Evolutionary conservation across 2,329 filamentous ascomycete genomes (phyloP), one percentile per base, ranked within the genome.

Genomic region (Pseudogymnoascus sp.): DNA sequence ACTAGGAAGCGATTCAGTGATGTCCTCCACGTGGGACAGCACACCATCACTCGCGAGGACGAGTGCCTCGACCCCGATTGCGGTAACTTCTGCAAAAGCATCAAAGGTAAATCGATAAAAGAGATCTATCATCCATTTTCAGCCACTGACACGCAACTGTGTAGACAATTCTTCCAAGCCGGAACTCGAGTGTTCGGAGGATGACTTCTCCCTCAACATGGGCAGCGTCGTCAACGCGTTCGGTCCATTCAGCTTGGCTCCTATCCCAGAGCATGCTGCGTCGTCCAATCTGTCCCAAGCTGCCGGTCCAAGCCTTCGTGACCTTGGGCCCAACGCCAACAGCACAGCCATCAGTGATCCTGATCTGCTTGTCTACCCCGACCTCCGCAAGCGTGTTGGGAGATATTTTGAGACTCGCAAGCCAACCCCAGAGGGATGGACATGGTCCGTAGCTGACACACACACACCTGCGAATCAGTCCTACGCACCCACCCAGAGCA

Each of bases 161-260:
- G 28, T 33, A 54, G 47, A 20, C 8, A 11, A 33, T 8, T 33
- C 47, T 33, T 18, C 16, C 25, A 54, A 54, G 43, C 18, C 25
- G 14, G 43, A 50, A 14, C 22, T 11, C 11, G 43, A 16, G 6
- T 9, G 14, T 16, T 30, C 22, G 43, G 1, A 16, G n/a, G n/a
- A 18, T 33, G 28, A 54, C n/a, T 54, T 54, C n/a, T 54, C 47
- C 9, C 47, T 33, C n/a, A 33, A 54, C 47, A 54, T 54, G 47
- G 47, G 33, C 25, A 9, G 9, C n/a, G n/a, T 54, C 28, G 2
- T 54, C n/a, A 18, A 18, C 12, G 25, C 28, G 3, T 54, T 54
- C 28, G 28, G 47, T 4, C 47, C 47, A 54, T 54, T 54, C 47
- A 20, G 28, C 25, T 33, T 54, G 47, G 8, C 47, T 18, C 16